Base-by-base conservation (phyloP, 768 basidiomycete species). In the Hortiboletus campestris region DNA sequence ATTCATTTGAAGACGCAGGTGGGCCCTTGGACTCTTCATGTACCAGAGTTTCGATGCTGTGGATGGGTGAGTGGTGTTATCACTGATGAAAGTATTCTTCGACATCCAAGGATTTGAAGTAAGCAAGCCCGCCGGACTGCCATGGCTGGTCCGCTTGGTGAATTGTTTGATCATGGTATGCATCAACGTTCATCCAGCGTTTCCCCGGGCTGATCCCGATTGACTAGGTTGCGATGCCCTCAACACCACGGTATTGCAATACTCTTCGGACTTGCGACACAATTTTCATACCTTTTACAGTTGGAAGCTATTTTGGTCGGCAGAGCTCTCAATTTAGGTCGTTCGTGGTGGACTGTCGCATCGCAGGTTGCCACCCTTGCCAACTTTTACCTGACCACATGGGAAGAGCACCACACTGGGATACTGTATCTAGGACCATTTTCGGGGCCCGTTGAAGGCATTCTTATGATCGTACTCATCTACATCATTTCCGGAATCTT, bases 111-210 rank as follows among this genome's bases (percentile, higher is more conserved):
- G 6, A 29, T 22, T 42, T 45, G 3, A 60, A 93, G 96, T 16
- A 98, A 98, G 71, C 97, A 99, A 73, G 97, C 97, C 20, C 78
- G 97, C 58, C 76, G 96, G 48, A 96, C 94, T 1, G 94, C 94
- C 2, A 98, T 97, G 91, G 89, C 94, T n/a, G 92, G 97, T 6
- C 96, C 96, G 25, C 75, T 98, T 32, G 97, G 97, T 17, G 91
- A 99, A 71, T 88, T 98, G 86, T 99, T 99, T 70, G 97, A 99
- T 68, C 97, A 98, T 72, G 96, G 94, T 88, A 62, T 46, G 78
- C 63, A 17, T 29, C 35, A 11, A 31, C 17, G 3, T 42, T 39
- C 25, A n/a, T 14, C 31, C 2, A 39, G 17, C 25, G 9, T 51
- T 20, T 36, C 32, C 6, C 13, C 29, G 20, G 3, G 17, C 16